These are phyloP conservation scores for Butyriboletus pseudospeciosus DNA, from an alignment of 1,284 basidiomycete genomes.

Conservation along the genomic window DNA sequence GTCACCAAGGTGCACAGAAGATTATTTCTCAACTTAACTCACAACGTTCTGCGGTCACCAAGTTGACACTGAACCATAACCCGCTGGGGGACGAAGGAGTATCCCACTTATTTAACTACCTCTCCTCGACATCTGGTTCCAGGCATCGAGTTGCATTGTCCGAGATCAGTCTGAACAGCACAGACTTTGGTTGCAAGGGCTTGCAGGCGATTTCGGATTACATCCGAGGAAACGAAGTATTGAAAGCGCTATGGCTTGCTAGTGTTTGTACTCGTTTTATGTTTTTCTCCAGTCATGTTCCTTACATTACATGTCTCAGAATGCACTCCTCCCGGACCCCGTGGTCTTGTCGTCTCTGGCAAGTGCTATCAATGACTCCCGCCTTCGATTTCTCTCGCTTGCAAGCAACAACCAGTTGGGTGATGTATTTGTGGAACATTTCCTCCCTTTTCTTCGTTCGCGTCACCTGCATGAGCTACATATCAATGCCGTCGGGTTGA, in stretches of 20 bases:
- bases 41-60: conserved; percentile 41
- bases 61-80: conserved; percentile 56
- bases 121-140: conserved; percentile 46
- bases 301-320: conserved; percentile 19
- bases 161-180: conserved; percentile 56
- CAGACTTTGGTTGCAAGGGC: conserved; percentile 52
- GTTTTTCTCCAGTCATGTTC: not conserved
- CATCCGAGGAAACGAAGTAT: conserved; percentile 42
- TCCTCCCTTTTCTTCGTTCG: conserved; percentile 29
- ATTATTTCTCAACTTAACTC: conserved; percentile 45
- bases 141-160: conserved; percentile 40
- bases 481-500: conserved; percentile 29
- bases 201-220: conserved; percentile 52
- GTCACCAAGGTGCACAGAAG: conserved; percentile 38
- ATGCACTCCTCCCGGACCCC: conserved; percentile 23
- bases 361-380: conserved; percentile 25
- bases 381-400: conserved; percentile 28
- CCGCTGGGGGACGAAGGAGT: conserved; percentile 58
- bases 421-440: conserved; percentile 27
- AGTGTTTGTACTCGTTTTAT: conserved; percentile 42
- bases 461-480: conserved; percentile 28
- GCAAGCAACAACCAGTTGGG: conserved; percentile 23
- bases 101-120: conserved; percentile 50
- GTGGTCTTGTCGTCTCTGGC: conserved; percentile 28
- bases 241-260: conserved; percentile 51